A percentile compares a stretch with the other conserved stretches of the same genome.
phyloP scores from a whole-genome alignment of 2,329 filamentous ascomycete genomes.

The Beauveria sp. region DNA sequence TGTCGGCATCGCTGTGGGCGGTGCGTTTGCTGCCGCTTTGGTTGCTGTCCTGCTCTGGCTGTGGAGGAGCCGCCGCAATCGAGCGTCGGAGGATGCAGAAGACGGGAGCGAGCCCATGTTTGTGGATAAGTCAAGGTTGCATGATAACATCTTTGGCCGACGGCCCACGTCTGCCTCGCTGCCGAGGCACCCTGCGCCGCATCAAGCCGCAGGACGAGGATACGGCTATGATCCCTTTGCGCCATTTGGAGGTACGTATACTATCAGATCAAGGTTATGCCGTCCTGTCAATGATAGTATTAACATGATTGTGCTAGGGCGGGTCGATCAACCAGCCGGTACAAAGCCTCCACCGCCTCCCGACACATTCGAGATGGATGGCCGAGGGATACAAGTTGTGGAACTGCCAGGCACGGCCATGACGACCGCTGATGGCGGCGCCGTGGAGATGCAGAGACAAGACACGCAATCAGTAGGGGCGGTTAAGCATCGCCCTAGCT shows the following conservation, averaged over 20 bases:
- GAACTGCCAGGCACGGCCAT: slow-evolving; percentile 24
- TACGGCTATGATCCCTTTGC: slow-evolving; percentile 30
- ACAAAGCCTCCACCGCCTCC: slow-evolving; percentile 19
- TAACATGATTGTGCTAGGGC: slow-evolving; percentile 18
- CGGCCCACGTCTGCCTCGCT: background rate
- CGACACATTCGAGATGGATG: slow-evolving; percentile 32
- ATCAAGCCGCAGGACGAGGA: background rate
- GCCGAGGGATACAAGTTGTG: slow-evolving; percentile 21
- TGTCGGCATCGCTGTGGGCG: slow-evolving; percentile 20
- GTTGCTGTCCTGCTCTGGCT: slow-evolving; percentile 22
- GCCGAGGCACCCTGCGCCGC: background rate
- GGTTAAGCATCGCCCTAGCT: slow-evolving; percentile 9
- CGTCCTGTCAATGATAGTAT: too few species aligned
- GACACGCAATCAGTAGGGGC: background rate
- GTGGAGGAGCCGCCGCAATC: background rate
- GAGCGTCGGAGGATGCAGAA: background rate
- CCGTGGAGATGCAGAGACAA: slow-evolving; percentile 5
- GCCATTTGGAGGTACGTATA: slow-evolving; percentile 34
- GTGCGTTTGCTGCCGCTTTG: slow-evolving; percentile 26
- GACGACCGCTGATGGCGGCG: slow-evolving; percentile 3
- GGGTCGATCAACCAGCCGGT: slow-evolving; percentile 22
- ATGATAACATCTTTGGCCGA: slow-evolving; percentile 2
- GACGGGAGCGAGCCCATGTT: background rate
- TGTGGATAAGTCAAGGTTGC: slow-evolving; percentile 2
- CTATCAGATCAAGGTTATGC: too few species aligned